phyloP scores from a whole-genome alignment of 1,284 basidiomycete genomes.

The Pseudozyma sp. region DNA sequence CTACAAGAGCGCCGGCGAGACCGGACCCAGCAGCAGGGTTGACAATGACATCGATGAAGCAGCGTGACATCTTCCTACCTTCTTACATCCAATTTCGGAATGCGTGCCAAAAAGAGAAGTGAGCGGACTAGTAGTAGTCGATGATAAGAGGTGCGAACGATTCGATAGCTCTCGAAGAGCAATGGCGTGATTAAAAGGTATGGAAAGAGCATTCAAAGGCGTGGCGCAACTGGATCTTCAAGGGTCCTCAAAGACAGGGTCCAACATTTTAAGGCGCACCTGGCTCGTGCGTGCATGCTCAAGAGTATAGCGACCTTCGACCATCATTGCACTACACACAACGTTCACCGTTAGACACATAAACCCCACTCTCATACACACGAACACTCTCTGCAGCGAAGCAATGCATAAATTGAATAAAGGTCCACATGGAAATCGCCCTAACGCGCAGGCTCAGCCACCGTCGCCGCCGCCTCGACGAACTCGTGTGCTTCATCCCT shows the following conservation, averaged over 20 bases:
- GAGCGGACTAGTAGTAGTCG: not conserved
- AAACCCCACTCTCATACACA: not conserved
- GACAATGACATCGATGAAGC: constrained; percentile 12
- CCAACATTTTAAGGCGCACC: too few relatives aligned
- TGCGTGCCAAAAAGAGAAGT: not conserved
- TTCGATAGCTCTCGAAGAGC: too few relatives aligned
- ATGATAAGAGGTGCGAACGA: not conserved
- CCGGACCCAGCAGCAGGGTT: constrained; percentile 24
- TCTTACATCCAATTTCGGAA: not conserved
- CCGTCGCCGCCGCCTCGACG: constrained; percentile 74
- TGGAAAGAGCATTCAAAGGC: too few relatives aligned
- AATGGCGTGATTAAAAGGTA: constrained; percentile 5
- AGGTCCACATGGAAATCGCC: not conserved
- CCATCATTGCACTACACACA: not conserved
- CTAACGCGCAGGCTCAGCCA: constrained; percentile 35
- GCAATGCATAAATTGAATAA: not conserved
- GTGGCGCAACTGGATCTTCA: too few relatives aligned
- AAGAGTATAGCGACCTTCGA: not conserved
- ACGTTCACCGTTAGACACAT: not conserved
- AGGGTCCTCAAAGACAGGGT: not conserved
- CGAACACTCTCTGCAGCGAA: not conserved
- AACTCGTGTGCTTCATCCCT: constrained; percentile 88
- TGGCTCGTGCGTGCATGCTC: constrained; percentile 15
- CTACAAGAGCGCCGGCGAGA: not conserved
- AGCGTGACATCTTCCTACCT: not conserved